Percentiles rank a stretch among this genome's conserved stretches.
These are phyloP conservation scores for Epithele typhae DNA, from an alignment of 768 basidiomycete genomes.

Conservation along the genomic window DNA sequence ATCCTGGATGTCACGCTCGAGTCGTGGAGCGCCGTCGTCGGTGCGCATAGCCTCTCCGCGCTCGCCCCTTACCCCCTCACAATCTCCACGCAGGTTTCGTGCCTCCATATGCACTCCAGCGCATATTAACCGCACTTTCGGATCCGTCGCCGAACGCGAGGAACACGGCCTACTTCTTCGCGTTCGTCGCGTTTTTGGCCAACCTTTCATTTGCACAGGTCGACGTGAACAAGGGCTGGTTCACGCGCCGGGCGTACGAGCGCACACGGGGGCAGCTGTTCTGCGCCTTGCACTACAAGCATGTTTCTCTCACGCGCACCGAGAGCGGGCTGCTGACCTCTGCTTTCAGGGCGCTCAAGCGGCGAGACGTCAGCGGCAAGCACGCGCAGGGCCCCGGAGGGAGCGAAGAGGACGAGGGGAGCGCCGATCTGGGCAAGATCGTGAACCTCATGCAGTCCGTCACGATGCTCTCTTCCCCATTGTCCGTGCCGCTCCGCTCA, in stretches of 20 bases:
- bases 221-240: conserved; percentile 62
- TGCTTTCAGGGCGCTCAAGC: conserved; percentile 39
- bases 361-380: conserved; percentile 53
- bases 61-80: background rate
- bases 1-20: conserved; percentile 56
- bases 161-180: conserved; percentile 52
- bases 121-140: conserved; percentile 51
- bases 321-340: background rate
- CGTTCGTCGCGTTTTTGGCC: conserved; percentile 53
- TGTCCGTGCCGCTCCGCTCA: background rate
- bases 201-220: conserved; percentile 66
- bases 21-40: conserved; percentile 55
- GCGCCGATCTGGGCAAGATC: conserved; percentile 64
- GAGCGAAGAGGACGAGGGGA: conserved; percentile 32
- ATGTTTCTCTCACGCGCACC: background rate
- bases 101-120: conserved; percentile 59
- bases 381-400: conserved; percentile 27
- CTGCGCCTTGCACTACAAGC: conserved; percentile 64
- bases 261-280: conserved; percentile 69
- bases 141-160: conserved; percentile 36
- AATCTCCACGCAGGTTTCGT: conserved; percentile 50
- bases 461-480: background rate
- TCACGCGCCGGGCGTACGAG: conserved; percentile 66
- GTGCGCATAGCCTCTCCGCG: conserved; percentile 25
- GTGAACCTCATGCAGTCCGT: conserved; percentile 73